phyloP scores from a whole-genome alignment of 345 rosid species.

The Triadica sebifera region DNA sequence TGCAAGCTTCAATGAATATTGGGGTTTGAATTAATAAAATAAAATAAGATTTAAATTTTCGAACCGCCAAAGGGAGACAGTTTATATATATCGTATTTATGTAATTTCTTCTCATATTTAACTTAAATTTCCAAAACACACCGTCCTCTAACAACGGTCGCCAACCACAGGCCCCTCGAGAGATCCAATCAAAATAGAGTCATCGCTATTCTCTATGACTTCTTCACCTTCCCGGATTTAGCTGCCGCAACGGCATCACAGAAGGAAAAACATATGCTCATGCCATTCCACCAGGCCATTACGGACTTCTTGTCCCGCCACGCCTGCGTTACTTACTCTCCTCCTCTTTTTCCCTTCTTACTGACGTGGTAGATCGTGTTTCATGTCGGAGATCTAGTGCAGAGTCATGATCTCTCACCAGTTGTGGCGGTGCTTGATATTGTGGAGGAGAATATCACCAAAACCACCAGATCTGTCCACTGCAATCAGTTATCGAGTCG shows the following conservation, averaged over 20 bases:
- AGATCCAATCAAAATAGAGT: slow-evolving; percentile 46
- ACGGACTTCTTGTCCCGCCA: slow-evolving; percentile 42
- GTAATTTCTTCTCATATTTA: neutral
- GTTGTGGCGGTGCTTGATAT: slow-evolving; percentile 44
- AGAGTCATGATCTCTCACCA: slow-evolving; percentile 39
- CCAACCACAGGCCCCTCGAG: slow-evolving; percentile 46
- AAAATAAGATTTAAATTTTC: neutral
- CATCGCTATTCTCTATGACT: slow-evolving; percentile 52
- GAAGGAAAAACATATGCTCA: too few species aligned
- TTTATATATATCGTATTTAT: too few species aligned
- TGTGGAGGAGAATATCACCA: slow-evolving; percentile 69
- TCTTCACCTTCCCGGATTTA: slow-evolving; percentile 37
- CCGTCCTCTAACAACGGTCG: slow-evolving; percentile 13
- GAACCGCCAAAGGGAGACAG: neutral
- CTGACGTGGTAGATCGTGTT: slow-evolving; percentile 61
- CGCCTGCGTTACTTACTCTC: slow-evolving; percentile 47
- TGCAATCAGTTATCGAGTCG: slow-evolving; percentile 82
- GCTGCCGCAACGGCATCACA: too few species aligned
- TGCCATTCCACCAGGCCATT: slow-evolving; percentile 49
- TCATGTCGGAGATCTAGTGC: slow-evolving; percentile 43
- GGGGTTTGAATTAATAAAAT: too few species aligned
- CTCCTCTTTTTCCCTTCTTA: slow-evolving; percentile 51
- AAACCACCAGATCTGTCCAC: slow-evolving; percentile 65
- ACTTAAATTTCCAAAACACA: neutral
- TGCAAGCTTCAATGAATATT: too few species aligned